phyloP scores from a whole-genome alignment of 129 eudicot species.

The Deinandra increscens region DNA sequence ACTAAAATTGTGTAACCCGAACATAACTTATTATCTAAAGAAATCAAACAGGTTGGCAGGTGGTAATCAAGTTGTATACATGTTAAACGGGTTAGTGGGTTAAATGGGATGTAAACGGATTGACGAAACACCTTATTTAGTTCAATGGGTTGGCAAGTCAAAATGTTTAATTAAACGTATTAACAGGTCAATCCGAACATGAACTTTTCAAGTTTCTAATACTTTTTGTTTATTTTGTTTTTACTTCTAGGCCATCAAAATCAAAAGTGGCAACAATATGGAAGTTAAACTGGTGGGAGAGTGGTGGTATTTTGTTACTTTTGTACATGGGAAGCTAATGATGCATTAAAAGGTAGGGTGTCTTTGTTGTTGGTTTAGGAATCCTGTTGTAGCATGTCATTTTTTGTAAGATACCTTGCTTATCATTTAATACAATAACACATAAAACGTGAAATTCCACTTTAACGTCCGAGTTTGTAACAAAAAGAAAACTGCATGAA shows the following conservation, averaged over 20 bases:
- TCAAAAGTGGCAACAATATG: slow-evolving; percentile 34
- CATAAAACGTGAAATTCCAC: neutral
- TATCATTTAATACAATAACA: slow-evolving; percentile 1
- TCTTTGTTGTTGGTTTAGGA: slow-evolving; percentile 50
- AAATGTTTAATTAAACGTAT: too few species aligned
- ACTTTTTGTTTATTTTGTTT: neutral
- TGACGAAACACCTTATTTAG: too few species aligned
- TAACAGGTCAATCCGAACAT: too few species aligned
- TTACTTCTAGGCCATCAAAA: slow-evolving; percentile 37
- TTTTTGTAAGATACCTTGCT: slow-evolving; percentile 32
- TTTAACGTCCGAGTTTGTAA: neutral
- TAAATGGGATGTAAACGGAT: too few species aligned
- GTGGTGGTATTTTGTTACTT: slow-evolving; percentile 50
- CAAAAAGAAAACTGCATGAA: neutral
- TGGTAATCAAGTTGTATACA: too few species aligned
- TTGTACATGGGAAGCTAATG: slow-evolving; percentile 48
- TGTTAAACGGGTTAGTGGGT: too few species aligned
- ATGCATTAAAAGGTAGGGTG: slow-evolving; percentile 25
- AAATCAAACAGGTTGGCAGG: too few species aligned
- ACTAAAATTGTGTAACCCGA: too few species aligned
- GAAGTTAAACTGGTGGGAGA: slow-evolving; percentile 29
- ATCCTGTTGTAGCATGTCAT: slow-evolving; percentile 28
- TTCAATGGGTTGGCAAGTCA: too few species aligned
- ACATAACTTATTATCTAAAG: too few species aligned
- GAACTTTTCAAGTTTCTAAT: neutral